Conservation (phyloP, 164 flowering plant species). For the Tinospora cordifolia region DNA sequence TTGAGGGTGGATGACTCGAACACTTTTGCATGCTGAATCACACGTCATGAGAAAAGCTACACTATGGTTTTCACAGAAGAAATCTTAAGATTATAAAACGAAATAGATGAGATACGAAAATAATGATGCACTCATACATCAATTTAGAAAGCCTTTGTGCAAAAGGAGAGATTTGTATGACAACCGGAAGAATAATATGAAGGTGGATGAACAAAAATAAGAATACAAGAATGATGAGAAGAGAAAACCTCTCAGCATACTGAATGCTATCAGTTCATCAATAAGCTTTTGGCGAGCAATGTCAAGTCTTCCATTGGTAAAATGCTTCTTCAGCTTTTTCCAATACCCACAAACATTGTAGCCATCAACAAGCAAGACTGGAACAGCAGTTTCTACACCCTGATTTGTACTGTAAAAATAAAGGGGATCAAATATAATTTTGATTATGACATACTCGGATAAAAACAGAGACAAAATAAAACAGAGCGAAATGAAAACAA, state of each 20-base stretch:
- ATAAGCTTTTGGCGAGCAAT: conserved; percentile 87
- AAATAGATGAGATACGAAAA: neutral
- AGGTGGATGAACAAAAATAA: no score
- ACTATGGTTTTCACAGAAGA: neutral
- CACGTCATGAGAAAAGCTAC: neutral
- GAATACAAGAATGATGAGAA: neutral
- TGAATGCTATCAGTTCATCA: conserved; percentile 74
- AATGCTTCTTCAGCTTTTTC: conserved; percentile 88
- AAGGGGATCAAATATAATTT: conserved; percentile 11
- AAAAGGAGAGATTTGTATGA: neutral
- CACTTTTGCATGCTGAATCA: neutral
- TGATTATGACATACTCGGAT: neutral
- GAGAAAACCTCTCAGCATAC: conserved; percentile 64
- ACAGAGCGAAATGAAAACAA: no score
- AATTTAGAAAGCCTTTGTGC: neutral
- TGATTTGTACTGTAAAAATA: conserved; percentile 54
- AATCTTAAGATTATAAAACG: neutral
- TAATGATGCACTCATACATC: neutral
- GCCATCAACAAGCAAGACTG: conserved; percentile 97
- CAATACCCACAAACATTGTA: conserved; percentile 97
- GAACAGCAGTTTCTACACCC: conserved; percentile 60
- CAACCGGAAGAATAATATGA: neutral
- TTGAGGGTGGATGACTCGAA: neutral
- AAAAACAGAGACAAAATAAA: no score
- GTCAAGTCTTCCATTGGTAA: conserved; percentile 71